Evolutionary conservation across 2,329 filamentous ascomycete genomes (phyloP).

Genomic region (Arthrobotrys megalospora): DNA sequence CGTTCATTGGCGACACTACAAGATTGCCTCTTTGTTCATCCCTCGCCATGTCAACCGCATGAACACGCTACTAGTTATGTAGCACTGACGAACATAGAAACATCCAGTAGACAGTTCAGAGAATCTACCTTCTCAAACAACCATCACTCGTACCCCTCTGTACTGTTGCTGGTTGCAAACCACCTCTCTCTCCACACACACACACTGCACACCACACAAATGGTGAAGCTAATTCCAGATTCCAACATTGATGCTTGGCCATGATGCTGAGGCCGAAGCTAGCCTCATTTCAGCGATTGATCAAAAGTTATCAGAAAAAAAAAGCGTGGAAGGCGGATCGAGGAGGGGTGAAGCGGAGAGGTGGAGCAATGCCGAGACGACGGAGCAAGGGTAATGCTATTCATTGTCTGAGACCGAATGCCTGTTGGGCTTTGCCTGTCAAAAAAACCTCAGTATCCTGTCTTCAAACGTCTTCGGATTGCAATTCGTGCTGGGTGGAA

Average conservation of each 20-base stretch:
- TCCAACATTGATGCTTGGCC: slow-evolving; percentile 35
- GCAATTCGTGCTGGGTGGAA: slow-evolving; percentile 31
- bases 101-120: neutral
- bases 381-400: slow-evolving; percentile 19
- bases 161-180: slow-evolving; percentile 22
- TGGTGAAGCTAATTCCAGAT: slow-evolving; percentile 18
- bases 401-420: slow-evolving; percentile 24
- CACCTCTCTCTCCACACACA: neutral
- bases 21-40: neutral
- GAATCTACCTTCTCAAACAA: neutral
- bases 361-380: slow-evolving; percentile 31
- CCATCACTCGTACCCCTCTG: neutral
- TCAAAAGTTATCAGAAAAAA: neutral
- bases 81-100: neutral
- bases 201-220: neutral
- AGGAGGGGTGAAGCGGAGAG: slow-evolving; percentile 46
- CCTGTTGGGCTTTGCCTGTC: slow-evolving; percentile 2
- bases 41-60: neutral
- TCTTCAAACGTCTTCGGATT: neutral
- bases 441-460: neutral
- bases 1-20: slow-evolving; percentile 12
- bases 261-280: slow-evolving; percentile 13
- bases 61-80: neutral
- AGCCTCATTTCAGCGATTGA: slow-evolving; percentile 23
- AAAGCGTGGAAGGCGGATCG: slow-evolving; percentile 36